Base-by-base conservation (phyloP, 2,329 filamentous ascomycete genomes). In the Macrophomina pseudophaseolina region DNA sequence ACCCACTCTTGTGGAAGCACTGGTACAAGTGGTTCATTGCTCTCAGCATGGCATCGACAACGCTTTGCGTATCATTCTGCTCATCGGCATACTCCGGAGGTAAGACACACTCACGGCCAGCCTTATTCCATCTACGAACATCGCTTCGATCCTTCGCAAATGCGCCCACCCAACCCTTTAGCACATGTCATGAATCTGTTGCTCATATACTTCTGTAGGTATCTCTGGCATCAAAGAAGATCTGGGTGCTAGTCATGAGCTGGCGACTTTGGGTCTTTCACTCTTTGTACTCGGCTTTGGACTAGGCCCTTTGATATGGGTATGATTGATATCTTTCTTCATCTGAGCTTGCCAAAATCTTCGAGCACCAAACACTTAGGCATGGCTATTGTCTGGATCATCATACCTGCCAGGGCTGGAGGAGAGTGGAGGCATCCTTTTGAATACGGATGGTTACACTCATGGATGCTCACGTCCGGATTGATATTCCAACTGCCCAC, bases 241-340 rank as follows among this genome's bases (percentile, higher is more conserved):
- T 53, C 81, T 81, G 66, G 65, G 71, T 18, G 73, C 76, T 23
- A 76, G 73, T 42, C 76, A 79, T 64, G 78, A 79, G 66, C 70
- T 82, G 46, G 78, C 77, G 18, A 80, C 79, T 9, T 72, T 82
- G 6, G 78, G 78, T 60, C 67, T 80, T 32, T 79, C 77, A 9
- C 74, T 81, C 16, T 81, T 80, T 71, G 79, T 81, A 18, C 69
- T 81, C 1, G 79, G 79, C 18, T 81, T 81, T 66, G 79, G 78
- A n/a, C 71, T 80, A 5, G 79, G 79, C 1, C 79, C 79, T 0
- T 67, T 80, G n/a, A 69, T 80, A 2, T 80, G 78, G 78, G 42
- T 49, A 63, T 46, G 38, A 12, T 23, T 23, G 23, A 23, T 2
- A 23, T 23, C 23, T 23, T 23, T 23, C 23, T 23, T 23, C 23